A percentile compares a stretch with the other conserved stretches of the same genome.
phyloP scores from a whole-genome alignment of 306 rosid genomes.

The Biancaea sappan region DNA sequence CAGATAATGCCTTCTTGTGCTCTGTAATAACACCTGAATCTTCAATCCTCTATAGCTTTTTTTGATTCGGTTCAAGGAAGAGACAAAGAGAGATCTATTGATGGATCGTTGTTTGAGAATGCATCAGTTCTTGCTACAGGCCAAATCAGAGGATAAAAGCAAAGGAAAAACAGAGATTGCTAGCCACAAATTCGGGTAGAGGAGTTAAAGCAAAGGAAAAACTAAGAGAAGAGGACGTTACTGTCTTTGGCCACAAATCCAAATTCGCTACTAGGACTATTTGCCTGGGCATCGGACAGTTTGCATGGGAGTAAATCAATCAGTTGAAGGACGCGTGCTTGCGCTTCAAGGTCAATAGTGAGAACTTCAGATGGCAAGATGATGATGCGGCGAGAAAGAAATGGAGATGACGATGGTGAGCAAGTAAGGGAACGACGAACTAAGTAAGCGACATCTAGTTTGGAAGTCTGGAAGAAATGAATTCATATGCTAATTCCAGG shows the following conservation, averaged over 20 bases:
- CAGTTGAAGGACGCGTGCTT: slow-evolving; percentile 40
- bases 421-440: too few species aligned
- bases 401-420: too few species aligned
- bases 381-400: too few species aligned
- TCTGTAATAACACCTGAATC: not conserved
- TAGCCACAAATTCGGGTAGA: too few species aligned
- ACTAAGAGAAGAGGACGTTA: too few species aligned
- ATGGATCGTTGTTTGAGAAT: not conserved
- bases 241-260: too few species aligned
- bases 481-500: too few species aligned
- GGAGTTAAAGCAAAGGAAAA: not conserved
- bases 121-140: slow-evolving; percentile 8
- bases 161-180: too few species aligned
- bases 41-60: not conserved
- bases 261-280: slow-evolving; percentile 44
- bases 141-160: not conserved
- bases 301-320: too few species aligned
- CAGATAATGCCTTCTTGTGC: not conserved
- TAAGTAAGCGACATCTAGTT: too few species aligned
- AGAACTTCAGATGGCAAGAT: too few species aligned
- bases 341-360: slow-evolving; percentile 56
- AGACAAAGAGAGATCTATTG: slow-evolving; percentile 24
- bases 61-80: slow-evolving; percentile 41
- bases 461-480: too few species aligned
- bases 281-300: not conserved